Evolutionary conservation across 2,329 filamentous ascomycete genomes (phyloP).

Genomic region (Dothistroma septosporum): DNA sequence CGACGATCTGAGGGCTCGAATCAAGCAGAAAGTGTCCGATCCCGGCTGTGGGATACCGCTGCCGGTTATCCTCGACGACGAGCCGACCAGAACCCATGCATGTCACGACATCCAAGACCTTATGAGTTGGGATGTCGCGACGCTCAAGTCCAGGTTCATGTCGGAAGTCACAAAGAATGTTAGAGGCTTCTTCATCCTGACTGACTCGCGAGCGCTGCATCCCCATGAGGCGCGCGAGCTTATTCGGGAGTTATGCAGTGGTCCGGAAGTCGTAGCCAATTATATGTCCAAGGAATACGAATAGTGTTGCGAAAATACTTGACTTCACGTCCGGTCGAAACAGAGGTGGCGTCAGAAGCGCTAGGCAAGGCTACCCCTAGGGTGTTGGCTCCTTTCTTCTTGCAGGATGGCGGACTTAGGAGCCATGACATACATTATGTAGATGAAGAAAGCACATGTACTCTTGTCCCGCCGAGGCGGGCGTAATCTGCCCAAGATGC

Average conservation of each 20-base stretch:
- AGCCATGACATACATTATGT: slow-evolving; percentile 58
- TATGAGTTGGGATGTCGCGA: slow-evolving; percentile 50
- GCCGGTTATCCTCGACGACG: slow-evolving; percentile 14
- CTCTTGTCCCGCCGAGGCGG: slow-evolving; percentile 48
- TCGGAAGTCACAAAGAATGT: slow-evolving; percentile 9
- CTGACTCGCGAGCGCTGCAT: slow-evolving; percentile 56
- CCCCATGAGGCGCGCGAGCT: slow-evolving; percentile 46
- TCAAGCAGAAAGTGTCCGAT: slow-evolving; percentile 10
- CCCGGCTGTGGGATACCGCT: slow-evolving; percentile 8
- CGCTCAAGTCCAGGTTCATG: slow-evolving; percentile 45
- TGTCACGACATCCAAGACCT: slow-evolving; percentile 56
- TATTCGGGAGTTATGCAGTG: slow-evolving; percentile 50
- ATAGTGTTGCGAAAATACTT: slow-evolving; percentile 57
- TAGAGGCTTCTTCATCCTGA: slow-evolving; percentile 58
- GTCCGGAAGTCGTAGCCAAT: slow-evolving; percentile 45
- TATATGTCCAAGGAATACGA: slow-evolving; percentile 45
- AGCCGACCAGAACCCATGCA: slow-evolving; percentile 56
- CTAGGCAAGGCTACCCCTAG: slow-evolving; percentile 51
- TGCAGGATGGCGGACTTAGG: slow-evolving; percentile 56
- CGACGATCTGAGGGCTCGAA: slow-evolving; percentile 9
- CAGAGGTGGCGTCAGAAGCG: slow-evolving; percentile 49
- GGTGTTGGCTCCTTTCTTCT: slow-evolving; percentile 57
- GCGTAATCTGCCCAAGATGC: slow-evolving; percentile 57
- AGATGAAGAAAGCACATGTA: slow-evolving; percentile 48
- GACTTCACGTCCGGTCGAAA: slow-evolving; percentile 53